Evolutionary conservation across 2,329 filamentous ascomycete species (phyloP), one percentile per base, ranked within the genome.

Genomic region (Pyrenophora tritici-repentis): DNA sequence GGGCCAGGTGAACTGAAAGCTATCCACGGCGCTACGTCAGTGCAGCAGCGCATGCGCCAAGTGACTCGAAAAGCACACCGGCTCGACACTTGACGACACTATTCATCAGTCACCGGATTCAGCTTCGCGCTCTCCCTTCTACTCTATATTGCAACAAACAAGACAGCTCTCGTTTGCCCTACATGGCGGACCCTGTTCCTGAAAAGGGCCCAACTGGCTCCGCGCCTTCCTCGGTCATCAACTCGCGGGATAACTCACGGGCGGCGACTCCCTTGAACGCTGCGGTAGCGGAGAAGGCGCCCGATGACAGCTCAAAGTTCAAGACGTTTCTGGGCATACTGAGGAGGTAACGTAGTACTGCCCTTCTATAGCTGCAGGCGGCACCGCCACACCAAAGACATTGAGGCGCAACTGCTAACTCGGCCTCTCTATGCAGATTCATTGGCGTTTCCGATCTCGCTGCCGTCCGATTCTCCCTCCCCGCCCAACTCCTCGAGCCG

Each of bases 371-470:
- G n/a, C n/a, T n/a, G n/a, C n/a, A n/a, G n/a, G n/a, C n/a, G n/a
- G n/a, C n/a, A n/a, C n/a, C n/a, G 16, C 31, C 31, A 40, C 33
- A 12, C 39, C n/a, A 49, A 41, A 18, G 22, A 37, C 45, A 33
- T 29, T 40, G 16, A 46, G 17, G 26, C 43, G 36, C 44, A 56
- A 43, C 34, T 37, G 47, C 51, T 59, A 53, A 55, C 56, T 43
- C 36, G 33, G n/a, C 37, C 18, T 3, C 49, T 41, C 35, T 40
- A 55, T 50, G 42, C 74, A 95, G 93, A 73, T 97, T 97, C 76
- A 91, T 97, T 67, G 94, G 94, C 63, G 94, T 99, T 50, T 82
- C 92, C 62, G 94, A 99, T 76, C 94, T 99, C 68, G 94, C 94
- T 50, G 86, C 91, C 49, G 93, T 97, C 56, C 89, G 94, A 63